These are phyloP conservation scores for Saposhnikovia divaricata DNA, from an alignment of 129 eudicot species.

Conservation along the genomic window DNA sequence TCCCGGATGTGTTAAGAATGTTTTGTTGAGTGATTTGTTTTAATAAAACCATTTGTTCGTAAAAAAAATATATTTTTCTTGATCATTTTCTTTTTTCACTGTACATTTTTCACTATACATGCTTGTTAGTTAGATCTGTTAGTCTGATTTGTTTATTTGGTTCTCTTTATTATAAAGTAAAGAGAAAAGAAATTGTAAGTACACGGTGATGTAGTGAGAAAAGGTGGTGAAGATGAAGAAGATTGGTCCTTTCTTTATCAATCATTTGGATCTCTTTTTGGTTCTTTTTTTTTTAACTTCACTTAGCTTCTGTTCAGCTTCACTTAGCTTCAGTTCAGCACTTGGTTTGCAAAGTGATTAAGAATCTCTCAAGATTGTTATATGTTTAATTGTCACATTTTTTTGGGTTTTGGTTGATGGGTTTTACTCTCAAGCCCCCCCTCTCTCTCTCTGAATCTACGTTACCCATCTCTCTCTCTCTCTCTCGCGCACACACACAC, in stretches of 20 bases:
- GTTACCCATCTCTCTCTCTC: too few relatives aligned
- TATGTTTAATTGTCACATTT: constrained; percentile 21
- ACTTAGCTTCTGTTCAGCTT: too few relatives aligned
- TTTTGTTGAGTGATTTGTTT: too few relatives aligned
- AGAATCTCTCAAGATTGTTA: constrained; percentile 13
- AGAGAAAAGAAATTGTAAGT: neutral
- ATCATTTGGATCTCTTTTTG: constrained; percentile 3
- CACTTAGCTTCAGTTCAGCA: constrained; percentile 10
- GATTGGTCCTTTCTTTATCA: constrained; percentile 5
- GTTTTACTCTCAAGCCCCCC: neutral
- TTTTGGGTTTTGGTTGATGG: neutral
- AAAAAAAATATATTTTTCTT: too few relatives aligned
- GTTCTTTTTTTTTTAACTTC: constrained; percentile 2
- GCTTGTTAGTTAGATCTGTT: too few relatives aligned
- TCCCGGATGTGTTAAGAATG: too few relatives aligned
- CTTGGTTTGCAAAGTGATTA: neutral
- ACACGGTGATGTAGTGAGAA: constrained; percentile 8
- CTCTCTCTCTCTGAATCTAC: too few relatives aligned
- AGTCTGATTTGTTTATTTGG: too few relatives aligned
- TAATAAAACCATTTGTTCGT: too few relatives aligned
- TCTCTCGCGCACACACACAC: neutral
- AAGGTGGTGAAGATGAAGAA: neutral
- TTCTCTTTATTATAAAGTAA: neutral
- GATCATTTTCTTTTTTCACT: too few relatives aligned
- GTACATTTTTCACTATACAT: too few relatives aligned